Base-by-base conservation (phyloP, 495 filamentous ascomycete species). In the Bombardia bombarda region DNA sequence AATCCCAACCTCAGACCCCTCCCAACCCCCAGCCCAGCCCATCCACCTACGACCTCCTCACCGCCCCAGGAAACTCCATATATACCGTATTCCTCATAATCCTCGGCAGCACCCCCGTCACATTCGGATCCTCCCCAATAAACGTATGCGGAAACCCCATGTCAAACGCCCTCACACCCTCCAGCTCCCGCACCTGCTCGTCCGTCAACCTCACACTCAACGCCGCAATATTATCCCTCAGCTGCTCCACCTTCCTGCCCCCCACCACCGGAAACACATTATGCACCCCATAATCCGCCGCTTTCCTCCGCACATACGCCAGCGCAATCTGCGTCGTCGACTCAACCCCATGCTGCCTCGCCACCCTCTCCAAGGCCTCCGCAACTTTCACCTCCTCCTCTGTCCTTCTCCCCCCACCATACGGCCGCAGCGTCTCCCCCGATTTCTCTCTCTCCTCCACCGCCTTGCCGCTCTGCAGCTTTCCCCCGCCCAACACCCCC, bases 191-290 rank as follows among this genome's bases (percentile, higher is more conserved):
- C 31, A 85, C 69, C 33, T 86, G 73, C 46, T 79, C 63, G 13
- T 69, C 51, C 6, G 68, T 72, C 31, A 86, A 56, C 1, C 58
- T 57, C 23, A 86, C 65, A 0, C 43, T 60, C 35, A 87, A 55
- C 0, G 75, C 77, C 48, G 78, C 63, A 39, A 84, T 78, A 37
- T 84, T 87, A 32, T 70, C 72, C 43, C 74, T 65, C 17, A 86
- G 55, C 52, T 87, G 78, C 52, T 79, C 74, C 36, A 83, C 55
- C 56, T 78, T 85, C 8, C 79, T 59, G 3, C 77, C 70, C 10
- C 75, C 75, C 23, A 75, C 60, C 22, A 79, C 69, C 12, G 73
- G 75, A 47, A 70, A 77, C 30, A 68, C 61, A 25, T 53, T 34
- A 9, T 33, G 17, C 32, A 33, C 32, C 32, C 32, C 32, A 10